These are phyloP conservation scores for Ophiocordyceps robertsii DNA, from an alignment of 2,329 filamentous ascomycete genomes.

Conservation along the genomic window DNA sequence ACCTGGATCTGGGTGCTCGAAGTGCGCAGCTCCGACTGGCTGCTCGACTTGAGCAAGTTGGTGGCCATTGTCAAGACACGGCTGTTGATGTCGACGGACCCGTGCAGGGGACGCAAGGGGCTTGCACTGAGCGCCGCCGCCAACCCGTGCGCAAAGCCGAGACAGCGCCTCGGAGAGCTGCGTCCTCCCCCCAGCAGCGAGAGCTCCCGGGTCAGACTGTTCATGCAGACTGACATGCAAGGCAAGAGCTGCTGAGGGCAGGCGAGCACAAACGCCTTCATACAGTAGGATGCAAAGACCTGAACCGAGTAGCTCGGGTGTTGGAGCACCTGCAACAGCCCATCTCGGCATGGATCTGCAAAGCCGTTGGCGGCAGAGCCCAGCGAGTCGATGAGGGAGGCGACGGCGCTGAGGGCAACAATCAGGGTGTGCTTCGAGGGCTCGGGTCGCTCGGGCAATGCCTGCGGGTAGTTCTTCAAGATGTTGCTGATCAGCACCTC, in stretches of 20 bases:
- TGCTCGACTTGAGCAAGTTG: conserved; percentile 79
- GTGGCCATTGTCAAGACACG: conserved; percentile 85
- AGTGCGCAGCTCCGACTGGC: conserved; percentile 77
- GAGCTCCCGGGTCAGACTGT: conserved; percentile 80
- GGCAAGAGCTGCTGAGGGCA: conserved; percentile 86
- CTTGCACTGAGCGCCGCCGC: conserved; percentile 86
- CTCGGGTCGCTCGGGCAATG: conserved; percentile 73
- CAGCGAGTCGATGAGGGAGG: conserved; percentile 63
- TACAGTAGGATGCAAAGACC: conserved; percentile 71
- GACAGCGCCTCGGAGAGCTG: conserved; percentile 68
- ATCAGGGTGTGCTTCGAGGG: conserved; percentile 79
- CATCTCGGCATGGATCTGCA: conserved; percentile 75
- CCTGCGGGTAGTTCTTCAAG: conserved; percentile 88
- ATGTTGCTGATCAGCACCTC: conserved; percentile 74
- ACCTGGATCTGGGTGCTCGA: conserved; percentile 95
- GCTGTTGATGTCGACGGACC: conserved; percentile 90
- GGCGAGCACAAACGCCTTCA: conserved; percentile 77
- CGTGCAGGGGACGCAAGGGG: conserved; percentile 75
- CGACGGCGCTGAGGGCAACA: conserved; percentile 63
- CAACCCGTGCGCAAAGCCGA: conserved; percentile 84
- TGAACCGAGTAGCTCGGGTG: conserved; percentile 96
- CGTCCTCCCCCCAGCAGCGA: conserved; percentile 61
- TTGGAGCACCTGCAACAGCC: conserved; percentile 76
- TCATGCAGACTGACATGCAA: conserved; percentile 91
- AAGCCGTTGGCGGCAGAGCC: conserved; percentile 71